Evolutionary conservation across 768 basidiomycete genomes (phyloP).

Genomic region (Gymnopilus dilepis): DNA sequence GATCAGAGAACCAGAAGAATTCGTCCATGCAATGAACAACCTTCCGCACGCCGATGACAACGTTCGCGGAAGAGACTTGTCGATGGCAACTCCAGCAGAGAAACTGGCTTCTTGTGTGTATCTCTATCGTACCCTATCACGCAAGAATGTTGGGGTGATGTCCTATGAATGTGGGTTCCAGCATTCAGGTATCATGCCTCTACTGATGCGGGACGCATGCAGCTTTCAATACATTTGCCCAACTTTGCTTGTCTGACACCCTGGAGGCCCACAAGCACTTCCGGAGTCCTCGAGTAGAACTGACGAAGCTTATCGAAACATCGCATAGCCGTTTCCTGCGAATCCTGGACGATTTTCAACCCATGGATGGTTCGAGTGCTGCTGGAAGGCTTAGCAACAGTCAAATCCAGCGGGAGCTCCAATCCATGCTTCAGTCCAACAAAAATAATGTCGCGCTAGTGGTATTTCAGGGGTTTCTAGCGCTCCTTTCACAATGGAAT

Average conservation of each 20-base stretch:
- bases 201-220: background rate
- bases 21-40: conserved; percentile 9
- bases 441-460: conserved; percentile 17
- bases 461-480: conserved; percentile 13
- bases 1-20: conserved; percentile 13
- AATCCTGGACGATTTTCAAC: conserved; percentile 9
- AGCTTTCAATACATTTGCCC: conserved; percentile 12
- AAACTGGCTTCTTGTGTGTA: conserved; percentile 12
- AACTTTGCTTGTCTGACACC: background rate
- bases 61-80: background rate
- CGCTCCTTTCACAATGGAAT: conserved; percentile 12
- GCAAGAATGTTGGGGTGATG: conserved; percentile 7
- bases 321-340: conserved; percentile 19
- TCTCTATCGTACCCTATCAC: conserved; percentile 5
- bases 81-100: conserved; percentile 10
- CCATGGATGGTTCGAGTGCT: background rate
- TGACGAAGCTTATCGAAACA: conserved; percentile 10
- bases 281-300: conserved; percentile 13
- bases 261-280: conserved; percentile 13
- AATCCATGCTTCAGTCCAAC: conserved; percentile 1
- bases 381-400: background rate
- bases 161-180: conserved; percentile 13
- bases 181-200: background rate
- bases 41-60: background rate
- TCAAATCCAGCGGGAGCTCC: background rate